These are phyloP conservation scores for Lepidopterella palustris DNA, from an alignment of 495 filamentous ascomycete genomes.

Conservation along the genomic window DNA sequence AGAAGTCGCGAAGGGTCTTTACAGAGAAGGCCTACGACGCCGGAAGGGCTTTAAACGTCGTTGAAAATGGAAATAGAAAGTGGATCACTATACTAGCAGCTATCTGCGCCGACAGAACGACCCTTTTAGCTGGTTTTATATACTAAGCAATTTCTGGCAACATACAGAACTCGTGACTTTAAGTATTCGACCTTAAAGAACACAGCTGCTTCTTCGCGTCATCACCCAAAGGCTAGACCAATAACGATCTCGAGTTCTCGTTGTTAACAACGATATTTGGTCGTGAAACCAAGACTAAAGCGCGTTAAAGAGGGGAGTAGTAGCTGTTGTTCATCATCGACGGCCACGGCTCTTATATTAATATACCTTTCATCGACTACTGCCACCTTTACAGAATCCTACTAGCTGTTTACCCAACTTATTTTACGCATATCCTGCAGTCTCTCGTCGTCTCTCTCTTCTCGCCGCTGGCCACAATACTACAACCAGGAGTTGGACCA, in stretches of 20 bases:
- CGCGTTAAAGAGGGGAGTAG: not conserved
- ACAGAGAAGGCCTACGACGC: not conserved
- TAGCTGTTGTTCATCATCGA: slow-evolving; percentile 14
- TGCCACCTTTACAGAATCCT: slow-evolving; percentile 2
- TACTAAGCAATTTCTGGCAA: slow-evolving; percentile 10
- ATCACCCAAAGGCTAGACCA: slow-evolving; percentile 14
- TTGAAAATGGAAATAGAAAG: slow-evolving; percentile 6
- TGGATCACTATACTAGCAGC: slow-evolving; percentile 11
- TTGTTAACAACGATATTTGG: slow-evolving; percentile 18
- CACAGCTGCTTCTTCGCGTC: slow-evolving; percentile 4
- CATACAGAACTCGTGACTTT: slow-evolving; percentile 7
- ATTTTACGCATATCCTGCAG: slow-evolving; percentile 19
- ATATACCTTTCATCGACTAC: slow-evolving; percentile 11
- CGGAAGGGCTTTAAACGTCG: not conserved
- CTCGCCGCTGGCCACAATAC: slow-evolving; percentile 4
- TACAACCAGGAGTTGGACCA: slow-evolving; percentile 5
- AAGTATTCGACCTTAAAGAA: slow-evolving; percentile 7
- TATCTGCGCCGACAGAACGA: slow-evolving; percentile 12
- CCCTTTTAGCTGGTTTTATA: slow-evolving; percentile 11
- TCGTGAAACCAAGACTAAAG: slow-evolving; percentile 1
- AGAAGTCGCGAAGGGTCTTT: not conserved
- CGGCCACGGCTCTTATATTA: slow-evolving; percentile 10
- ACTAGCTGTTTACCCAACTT: slow-evolving; percentile 3
- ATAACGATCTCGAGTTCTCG: slow-evolving; percentile 7
- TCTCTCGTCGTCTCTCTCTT: slow-evolving; percentile 20